A percentile compares a stretch with the other conserved stretches of the same genome.
Evolutionary conservation across 225 moss, liverwort and hornwort species (phyloP).

Genomic region (Takakia lepidozioides): DNA sequence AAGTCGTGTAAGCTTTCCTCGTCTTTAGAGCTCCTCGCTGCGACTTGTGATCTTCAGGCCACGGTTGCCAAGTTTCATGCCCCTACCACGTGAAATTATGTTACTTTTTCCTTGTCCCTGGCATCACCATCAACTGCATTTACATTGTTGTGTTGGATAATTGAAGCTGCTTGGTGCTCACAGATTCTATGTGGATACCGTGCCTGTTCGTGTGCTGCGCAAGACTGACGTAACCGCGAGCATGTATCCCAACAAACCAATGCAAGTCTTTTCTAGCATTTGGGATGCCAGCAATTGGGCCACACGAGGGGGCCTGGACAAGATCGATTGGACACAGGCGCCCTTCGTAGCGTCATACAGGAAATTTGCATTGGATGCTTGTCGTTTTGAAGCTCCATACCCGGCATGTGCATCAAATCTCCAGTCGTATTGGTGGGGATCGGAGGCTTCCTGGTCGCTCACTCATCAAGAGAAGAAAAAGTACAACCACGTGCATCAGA

Average conservation of each 20-base stretch:
- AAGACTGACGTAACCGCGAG: slow-evolving; percentile 6
- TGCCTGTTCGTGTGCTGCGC: slow-evolving; percentile 29
- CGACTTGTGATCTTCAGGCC: too few relatives aligned
- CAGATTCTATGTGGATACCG: slow-evolving; percentile 31
- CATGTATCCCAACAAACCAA: slow-evolving; percentile 12
- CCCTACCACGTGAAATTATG: neutral
- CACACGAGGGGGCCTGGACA: slow-evolving; percentile 5
- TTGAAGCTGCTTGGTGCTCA: neutral
- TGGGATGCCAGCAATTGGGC: slow-evolving; percentile 40
- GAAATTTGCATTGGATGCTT: slow-evolving; percentile 13
- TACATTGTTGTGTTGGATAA: neutral
- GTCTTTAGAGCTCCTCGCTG: too few relatives aligned
- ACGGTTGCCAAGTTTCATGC: neutral
- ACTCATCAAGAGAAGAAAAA: neutral
- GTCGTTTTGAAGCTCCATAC: slow-evolving; percentile 16
- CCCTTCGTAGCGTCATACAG: slow-evolving; percentile 21
- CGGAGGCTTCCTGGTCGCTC: slow-evolving; percentile 7
- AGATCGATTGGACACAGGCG: slow-evolving; percentile 7
- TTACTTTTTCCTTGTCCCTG: neutral
- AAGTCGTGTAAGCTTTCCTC: slow-evolving; percentile 63
- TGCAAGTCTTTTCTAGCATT: slow-evolving; percentile 11
- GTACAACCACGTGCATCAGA: neutral
- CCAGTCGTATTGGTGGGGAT: neutral
- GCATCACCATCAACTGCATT: neutral
- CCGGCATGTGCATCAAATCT: slow-evolving; percentile 1